These are phyloP conservation scores for Artemisia tridentata DNA, from an alignment of 129 eudicot species.

Conservation along the genomic window DNA sequence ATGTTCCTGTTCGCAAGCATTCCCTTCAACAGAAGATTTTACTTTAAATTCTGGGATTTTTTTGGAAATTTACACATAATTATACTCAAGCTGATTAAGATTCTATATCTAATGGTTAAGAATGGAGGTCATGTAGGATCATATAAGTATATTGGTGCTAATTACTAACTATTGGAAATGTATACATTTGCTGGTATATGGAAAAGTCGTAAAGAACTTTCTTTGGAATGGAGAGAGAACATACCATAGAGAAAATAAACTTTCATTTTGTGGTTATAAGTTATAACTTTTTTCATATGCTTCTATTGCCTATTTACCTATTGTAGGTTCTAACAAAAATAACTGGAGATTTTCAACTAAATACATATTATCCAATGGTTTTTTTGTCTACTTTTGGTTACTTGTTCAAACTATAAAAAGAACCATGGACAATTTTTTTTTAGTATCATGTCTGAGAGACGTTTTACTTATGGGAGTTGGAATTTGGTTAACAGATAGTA, in stretches of 20 bases:
- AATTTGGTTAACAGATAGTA: not conserved
- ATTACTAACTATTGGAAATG: not conserved
- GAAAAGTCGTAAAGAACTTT: not conserved
- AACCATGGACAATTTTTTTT: not conserved
- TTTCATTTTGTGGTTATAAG: constrained; percentile 5
- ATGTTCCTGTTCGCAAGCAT: too few species aligned
- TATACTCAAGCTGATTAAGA: too few species aligned
- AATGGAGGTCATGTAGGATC: too few species aligned
- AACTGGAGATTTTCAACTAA: too few species aligned
- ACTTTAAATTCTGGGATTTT: too few species aligned
- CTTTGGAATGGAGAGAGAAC: constrained; percentile 1
- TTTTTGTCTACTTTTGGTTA: not conserved
- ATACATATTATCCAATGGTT: too few species aligned
- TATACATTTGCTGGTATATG: not conserved
- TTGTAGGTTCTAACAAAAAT: too few species aligned
- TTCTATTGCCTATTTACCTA: too few species aligned
- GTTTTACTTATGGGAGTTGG: not conserved
- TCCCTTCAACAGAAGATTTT: too few species aligned
- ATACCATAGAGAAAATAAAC: constrained; percentile 6
- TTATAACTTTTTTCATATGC: not conserved
- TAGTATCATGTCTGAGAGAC: not conserved
- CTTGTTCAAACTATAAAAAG: not conserved
- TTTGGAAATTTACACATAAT: too few species aligned
- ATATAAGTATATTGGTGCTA: not conserved
- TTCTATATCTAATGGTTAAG: too few species aligned